Evolutionary conservation across 2,329 filamentous ascomycete genomes (phyloP).

Genomic region (Paraphoma chrysanthemicola): DNA sequence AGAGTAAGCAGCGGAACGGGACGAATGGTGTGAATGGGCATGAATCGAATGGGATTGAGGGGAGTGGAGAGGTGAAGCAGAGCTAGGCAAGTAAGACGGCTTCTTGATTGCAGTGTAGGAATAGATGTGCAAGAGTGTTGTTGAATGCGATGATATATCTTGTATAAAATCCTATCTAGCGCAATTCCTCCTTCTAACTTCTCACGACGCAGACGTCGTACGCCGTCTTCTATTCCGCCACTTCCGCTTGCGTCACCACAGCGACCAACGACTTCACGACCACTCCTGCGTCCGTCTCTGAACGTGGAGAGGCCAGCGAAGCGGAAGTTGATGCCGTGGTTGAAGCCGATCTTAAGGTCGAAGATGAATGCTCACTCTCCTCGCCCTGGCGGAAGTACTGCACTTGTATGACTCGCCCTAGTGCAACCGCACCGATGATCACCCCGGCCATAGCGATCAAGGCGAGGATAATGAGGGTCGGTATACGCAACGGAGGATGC

Average conservation of each 20-base stretch:
- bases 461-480: neutral
- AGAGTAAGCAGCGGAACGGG: constrained; percentile 27
- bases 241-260: too few species aligned
- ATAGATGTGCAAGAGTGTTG: neutral
- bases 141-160: too few species aligned
- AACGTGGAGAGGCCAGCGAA: too few species aligned
- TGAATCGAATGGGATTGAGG: neutral
- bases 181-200: too few species aligned
- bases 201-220: too few species aligned
- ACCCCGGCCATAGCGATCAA: neutral
- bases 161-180: too few species aligned
- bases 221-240: too few species aligned
- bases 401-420: neutral
- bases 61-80: constrained; percentile 1
- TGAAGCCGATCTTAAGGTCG: too few species aligned
- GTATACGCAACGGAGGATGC: neutral
- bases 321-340: too few species aligned
- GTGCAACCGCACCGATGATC: neutral
- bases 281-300: too few species aligned
- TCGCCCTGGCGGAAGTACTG: neutral
- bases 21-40: constrained; percentile 1
- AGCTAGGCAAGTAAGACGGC: constrained; percentile 1
- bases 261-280: too few species aligned
- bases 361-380: too few species aligned
- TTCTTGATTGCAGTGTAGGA: neutral